A percentile compares a stretch with the other conserved stretches of the same genome.
phyloP scores from a whole-genome alignment of 2,329 filamentous ascomycete genomes.

The Fusarium domesticum region DNA sequence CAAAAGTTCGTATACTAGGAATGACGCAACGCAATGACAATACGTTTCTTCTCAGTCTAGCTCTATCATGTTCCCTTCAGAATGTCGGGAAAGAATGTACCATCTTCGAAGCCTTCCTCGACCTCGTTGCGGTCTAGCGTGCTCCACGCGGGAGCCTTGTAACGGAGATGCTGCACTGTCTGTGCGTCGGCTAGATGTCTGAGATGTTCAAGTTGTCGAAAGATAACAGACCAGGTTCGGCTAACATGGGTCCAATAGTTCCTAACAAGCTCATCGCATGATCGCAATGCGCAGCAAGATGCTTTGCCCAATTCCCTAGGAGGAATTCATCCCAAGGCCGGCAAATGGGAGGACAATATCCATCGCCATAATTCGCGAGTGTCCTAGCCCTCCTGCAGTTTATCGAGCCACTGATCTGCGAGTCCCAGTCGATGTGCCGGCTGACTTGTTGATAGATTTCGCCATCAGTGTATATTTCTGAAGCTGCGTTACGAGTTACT shows the following conservation, averaged over 20 bases:
- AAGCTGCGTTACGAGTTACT: neutral
- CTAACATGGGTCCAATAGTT: neutral
- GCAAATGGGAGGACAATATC: neutral
- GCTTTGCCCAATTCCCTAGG: conserved; percentile 7
- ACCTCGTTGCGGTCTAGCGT: conserved; percentile 1
- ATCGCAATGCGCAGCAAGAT: conserved; percentile 4
- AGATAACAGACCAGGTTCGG: neutral
- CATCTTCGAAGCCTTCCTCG: neutral
- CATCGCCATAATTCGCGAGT: no score
- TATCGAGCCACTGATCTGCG: conserved; percentile 2
- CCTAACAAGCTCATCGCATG: neutral
- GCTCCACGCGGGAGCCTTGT: conserved; percentile 1
- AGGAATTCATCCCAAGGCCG: conserved; percentile 4
- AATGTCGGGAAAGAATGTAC: conserved; percentile 4
- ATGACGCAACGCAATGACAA: conserved; percentile 1
- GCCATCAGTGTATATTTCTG: conserved; percentile 2
- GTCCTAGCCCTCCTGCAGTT: conserved; percentile 1
- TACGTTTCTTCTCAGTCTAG: conserved; percentile 1
- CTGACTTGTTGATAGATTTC: conserved; percentile 5
- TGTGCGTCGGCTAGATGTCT: neutral
- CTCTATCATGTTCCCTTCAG: neutral
- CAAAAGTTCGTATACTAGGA: conserved; percentile 4
- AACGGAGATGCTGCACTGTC: neutral
- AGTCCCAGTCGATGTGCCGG: neutral
- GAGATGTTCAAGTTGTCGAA: neutral